Conservation (phyloP, 2,329 filamentous ascomycete species). For the Aulographum hederae region DNA sequence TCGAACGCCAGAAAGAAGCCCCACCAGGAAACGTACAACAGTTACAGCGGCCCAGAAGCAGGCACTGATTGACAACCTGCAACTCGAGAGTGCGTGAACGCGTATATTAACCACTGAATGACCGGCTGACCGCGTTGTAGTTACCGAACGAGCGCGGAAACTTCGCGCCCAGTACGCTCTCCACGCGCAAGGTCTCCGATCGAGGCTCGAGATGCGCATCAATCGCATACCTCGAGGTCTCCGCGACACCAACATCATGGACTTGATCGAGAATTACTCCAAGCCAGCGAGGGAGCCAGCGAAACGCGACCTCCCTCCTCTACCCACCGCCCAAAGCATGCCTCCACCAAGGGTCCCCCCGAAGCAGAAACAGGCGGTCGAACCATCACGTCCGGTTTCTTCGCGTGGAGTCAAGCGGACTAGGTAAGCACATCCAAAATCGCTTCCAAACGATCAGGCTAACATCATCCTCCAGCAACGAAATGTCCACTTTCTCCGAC, state of each 20-base stretch:
- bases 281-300: slow-evolving; percentile 7
- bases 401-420: slow-evolving; percentile 13
- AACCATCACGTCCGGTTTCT: too few relatives aligned
- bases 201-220: slow-evolving; percentile 79
- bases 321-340: too few relatives aligned
- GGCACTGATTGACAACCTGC: slow-evolving; percentile 72
- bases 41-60: slow-evolving; percentile 50
- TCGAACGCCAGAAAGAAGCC: slow-evolving; percentile 9
- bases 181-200: slow-evolving; percentile 68
- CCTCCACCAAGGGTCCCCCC: slow-evolving; percentile 1
- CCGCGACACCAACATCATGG: slow-evolving; percentile 65
- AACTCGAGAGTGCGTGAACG: slow-evolving; percentile 52
- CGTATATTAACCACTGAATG: slow-evolving; percentile 1
- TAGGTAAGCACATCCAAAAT: slow-evolving; percentile 10
- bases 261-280: slow-evolving; percentile 44
- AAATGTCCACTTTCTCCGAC: slow-evolving; percentile 29
- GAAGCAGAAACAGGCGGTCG: too few relatives aligned
- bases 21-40: slow-evolving; percentile 4
- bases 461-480: slow-evolving; percentile 31
- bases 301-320: slow-evolving; percentile 6
- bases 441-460: slow-evolving; percentile 9
- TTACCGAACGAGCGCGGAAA: slow-evolving; percentile 73
- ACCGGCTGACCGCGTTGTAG: slow-evolving; percentile 25
- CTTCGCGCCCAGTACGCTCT: slow-evolving; percentile 76
- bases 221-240: slow-evolving; percentile 74